Conservation (phyloP, 495 filamentous ascomycete genomes). For the Xylaria grammica region DNA sequence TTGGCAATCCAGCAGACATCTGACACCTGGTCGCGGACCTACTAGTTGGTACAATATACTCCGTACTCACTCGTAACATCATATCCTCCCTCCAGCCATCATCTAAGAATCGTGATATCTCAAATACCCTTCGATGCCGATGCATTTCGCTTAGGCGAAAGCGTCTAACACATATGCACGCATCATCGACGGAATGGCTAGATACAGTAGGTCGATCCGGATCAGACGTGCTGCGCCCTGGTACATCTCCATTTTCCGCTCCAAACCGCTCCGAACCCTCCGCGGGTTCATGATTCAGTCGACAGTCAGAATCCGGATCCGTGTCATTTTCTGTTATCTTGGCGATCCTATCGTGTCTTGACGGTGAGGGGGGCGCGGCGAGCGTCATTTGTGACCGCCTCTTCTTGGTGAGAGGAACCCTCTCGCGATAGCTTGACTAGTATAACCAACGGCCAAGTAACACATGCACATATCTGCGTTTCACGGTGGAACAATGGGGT, state of each 20-base stretch:
- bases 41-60: too few species aligned
- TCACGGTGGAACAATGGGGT: neutral
- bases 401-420: neutral
- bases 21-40: too few species aligned
- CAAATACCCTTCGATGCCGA: neutral
- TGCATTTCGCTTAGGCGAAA: neutral
- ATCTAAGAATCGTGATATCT: too few species aligned
- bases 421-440: neutral
- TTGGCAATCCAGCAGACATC: too few species aligned
- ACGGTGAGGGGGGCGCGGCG: conserved; percentile 2
- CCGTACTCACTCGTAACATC: too few species aligned
- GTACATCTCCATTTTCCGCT: neutral
- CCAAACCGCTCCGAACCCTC: neutral
- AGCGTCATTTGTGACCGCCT: neutral
- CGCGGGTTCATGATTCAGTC: neutral
- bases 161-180: neutral
- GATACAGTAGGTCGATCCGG: neutral
- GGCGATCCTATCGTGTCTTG: neutral
- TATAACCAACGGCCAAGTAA: neutral
- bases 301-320: neutral
- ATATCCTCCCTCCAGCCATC: too few species aligned
- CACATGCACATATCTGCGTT: neutral
- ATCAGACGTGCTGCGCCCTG: neutral
- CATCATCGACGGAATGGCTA: neutral
- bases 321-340: neutral